Base-by-base conservation (phyloP, 805 yeast genomes). In the Torulaspora maleeae region DNA sequence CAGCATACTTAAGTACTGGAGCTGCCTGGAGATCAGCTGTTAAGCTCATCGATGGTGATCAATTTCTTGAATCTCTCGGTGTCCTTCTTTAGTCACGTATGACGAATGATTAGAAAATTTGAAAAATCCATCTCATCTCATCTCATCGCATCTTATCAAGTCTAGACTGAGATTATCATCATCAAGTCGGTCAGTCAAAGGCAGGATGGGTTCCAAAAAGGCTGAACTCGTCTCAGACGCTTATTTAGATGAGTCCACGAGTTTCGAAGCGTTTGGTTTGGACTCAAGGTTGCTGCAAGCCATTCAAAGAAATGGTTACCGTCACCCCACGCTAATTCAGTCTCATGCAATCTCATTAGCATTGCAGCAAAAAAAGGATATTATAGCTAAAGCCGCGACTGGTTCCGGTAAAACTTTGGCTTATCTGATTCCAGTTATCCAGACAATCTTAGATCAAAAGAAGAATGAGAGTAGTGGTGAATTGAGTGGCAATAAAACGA, bases 351-450 rank as follows among this genome's bases (percentile, higher is more conserved):
- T 93, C 48, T 96, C 95, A 35, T 70, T 93, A 40, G 96, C 99
- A 1, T 68, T 93, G 43, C 85, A 87, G 52, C 93, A 91, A 54
- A 86, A 83, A 61, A 83, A 89, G 69, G 97, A 91, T 63, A 84
- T 91, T 52, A 83, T 91, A 38, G 97, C 97, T 30, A 82, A 86
- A 61, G 96, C 98, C 5, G 80, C 87, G 20, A 91, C 99, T 0
- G 99, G 99, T 3, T 85, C 96, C 7, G 98, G 98, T 53, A 91
- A 91, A 66, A 91, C 98, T 0, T 86, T 87, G 9, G 95, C 97
- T 1, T 91, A 91, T 62, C 68, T 83, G 51, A 76, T 91, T 39
- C 99, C 99, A 5, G 82, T 93, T 13, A 65, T 93, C 33, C 95
- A 93, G 64, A 76, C 80, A 33, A 77, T 93, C 33, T 70, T 91